Evolutionary conservation across 345 rosid species (phyloP), one percentile per base, ranked within the genome.

Genomic region (Eucalyptus tenuipes): DNA sequence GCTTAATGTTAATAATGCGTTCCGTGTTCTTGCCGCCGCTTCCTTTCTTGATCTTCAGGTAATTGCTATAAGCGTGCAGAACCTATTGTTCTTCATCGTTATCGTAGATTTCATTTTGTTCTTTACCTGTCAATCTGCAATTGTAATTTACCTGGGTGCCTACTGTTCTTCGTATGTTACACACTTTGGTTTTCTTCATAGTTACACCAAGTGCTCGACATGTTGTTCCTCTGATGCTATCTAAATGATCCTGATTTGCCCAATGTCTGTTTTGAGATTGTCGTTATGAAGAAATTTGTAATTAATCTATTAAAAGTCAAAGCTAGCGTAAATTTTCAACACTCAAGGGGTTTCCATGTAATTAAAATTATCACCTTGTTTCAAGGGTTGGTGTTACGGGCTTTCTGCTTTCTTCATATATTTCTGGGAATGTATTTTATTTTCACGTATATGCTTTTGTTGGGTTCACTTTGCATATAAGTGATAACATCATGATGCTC

Each of bases 41-140:
- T 96, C 99, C 6, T 97, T 96, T 94, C 99, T 97, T 48, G 99
- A 97, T 92, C 99, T 97, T 86, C 98, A 97, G 99, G 99, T 97
- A 88, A 53, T 13, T 71, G 49, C n/a, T 52, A 20, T 48, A 87
- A 59, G 66, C 20, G 61, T 79, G 45, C n/a, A 3, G 22, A 33
- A 59, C 44, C 40, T 49, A 49, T 44, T 75, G 84, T 22, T 75
- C 55, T 50, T n/a, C 14, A 16, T 85, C 12, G 2, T 47, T 53
- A 31, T 40, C 17, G 61, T 40, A 75, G 84, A 37, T 75, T 22
- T 40, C 29, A 75, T 40, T 75, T 75, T 44, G 42, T 11, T 40
- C 40, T 12, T 75, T 20, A 75, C 84, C 47, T 75, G 29, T 75
- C 84, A 20, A 75, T 75, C 27, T 75, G 84, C 84, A 11, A 42